Evolutionary conservation across 495 filamentous ascomycete species (phyloP).

Genomic region (Neurospora intermedia): DNA sequence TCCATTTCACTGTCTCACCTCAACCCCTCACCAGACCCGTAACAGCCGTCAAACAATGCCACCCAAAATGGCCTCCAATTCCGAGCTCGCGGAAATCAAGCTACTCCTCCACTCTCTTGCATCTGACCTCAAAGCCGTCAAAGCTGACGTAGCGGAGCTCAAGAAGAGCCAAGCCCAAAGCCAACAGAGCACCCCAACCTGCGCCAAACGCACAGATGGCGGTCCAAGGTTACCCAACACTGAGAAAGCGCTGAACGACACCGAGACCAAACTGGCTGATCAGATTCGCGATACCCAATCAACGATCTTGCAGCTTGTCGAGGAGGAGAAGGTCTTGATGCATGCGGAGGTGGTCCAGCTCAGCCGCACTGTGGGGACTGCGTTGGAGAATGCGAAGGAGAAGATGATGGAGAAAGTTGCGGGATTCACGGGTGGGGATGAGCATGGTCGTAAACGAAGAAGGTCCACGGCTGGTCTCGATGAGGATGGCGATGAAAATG

Average conservation of each 20-base stretch:
- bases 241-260: neutral
- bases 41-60: neutral
- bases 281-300: neutral
- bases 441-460: neutral
- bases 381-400: neutral
- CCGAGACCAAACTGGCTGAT: neutral
- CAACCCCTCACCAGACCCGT: too few species aligned
- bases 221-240: neutral
- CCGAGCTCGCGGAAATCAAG: neutral
- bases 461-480: neutral
- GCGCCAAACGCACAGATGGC: neutral
- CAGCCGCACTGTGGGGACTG: neutral
- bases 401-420: neutral
- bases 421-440: neutral
- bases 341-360: neutral
- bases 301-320: neutral
- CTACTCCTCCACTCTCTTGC: neutral
- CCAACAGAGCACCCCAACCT: neutral
- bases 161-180: neutral
- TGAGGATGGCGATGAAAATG: neutral
- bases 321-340: neutral
- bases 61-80: neutral
- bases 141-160: neutral
- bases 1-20: too few species aligned
- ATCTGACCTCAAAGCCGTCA: neutral